Percentiles rank a stretch among this genome's conserved stretches.
Evolutionary conservation across 805 yeast genomes (phyloP).

Genomic region (Kuraishia molischiana): DNA sequence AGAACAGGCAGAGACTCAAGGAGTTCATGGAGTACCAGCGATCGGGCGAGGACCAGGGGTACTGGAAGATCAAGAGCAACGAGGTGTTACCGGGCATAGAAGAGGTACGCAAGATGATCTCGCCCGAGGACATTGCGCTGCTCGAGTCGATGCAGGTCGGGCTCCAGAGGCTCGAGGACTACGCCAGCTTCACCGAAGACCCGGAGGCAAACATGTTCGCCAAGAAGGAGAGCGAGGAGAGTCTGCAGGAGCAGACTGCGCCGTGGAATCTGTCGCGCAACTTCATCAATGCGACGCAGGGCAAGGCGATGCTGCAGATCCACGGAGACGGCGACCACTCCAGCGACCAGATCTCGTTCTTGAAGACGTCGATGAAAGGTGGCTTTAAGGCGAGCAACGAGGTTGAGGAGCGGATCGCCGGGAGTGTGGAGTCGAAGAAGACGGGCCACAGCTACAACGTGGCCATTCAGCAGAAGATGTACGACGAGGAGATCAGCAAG

Average conservation of each 20-base stretch:
- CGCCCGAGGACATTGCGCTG: conserved; percentile 85
- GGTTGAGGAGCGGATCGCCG: conserved; percentile 10
- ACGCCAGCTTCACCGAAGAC: conserved; percentile 42
- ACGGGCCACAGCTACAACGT: conserved; percentile 66
- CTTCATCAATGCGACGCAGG: conserved; percentile 88
- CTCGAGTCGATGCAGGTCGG: conserved; percentile 91
- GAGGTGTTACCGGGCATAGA: conserved; percentile 66
- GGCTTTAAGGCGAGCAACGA: conserved; percentile 41
- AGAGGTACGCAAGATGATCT: conserved; percentile 68
- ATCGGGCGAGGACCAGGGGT: conserved; percentile 89
- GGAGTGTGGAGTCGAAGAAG: conserved; percentile 1
- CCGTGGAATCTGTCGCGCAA: conserved; percentile 94
- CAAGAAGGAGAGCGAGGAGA: conserved; percentile 35
- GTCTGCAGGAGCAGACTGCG: conserved; percentile 75
- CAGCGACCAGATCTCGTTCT: conserved; percentile 81
- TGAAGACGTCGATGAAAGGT: conserved; percentile 91
- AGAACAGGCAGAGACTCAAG: conserved; percentile 86
- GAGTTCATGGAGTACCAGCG: conserved; percentile 98
- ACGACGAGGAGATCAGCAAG: conserved; percentile 79
- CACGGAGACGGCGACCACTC: conserved; percentile 95
- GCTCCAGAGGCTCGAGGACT: conserved; percentile 80
- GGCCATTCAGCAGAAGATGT: conserved; percentile 80
- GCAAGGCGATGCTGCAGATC: conserved; percentile 92
- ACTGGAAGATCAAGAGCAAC: conserved; percentile 78
- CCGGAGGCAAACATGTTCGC: conserved; percentile 8